A percentile compares a stretch with the other conserved stretches of the same genome.
Conservation (phyloP, 169 alveolate species). For the Plasmodium berghei region DNA sequence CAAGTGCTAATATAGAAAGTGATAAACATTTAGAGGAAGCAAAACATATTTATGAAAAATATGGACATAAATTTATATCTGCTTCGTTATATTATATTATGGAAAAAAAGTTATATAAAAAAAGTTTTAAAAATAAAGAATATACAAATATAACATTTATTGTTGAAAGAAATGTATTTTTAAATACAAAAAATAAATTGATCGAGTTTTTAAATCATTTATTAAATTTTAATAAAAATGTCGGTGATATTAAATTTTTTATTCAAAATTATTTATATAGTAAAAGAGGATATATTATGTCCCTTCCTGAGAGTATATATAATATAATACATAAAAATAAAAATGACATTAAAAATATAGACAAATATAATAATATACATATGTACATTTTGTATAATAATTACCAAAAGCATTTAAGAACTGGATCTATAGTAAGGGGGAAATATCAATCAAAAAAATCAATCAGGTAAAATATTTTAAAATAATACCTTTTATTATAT, state of each 20-base stretch:
- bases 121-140: constrained; percentile 22
- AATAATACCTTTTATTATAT: neutral
- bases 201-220: constrained; percentile 42
- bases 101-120: constrained; percentile 47
- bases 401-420: constrained; percentile 26
- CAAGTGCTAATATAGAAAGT: constrained; percentile 37
- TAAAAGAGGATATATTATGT: constrained; percentile 72
- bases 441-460: constrained; percentile 56
- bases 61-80: constrained; percentile 57
- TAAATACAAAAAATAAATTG: constrained; percentile 30
- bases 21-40: constrained; percentile 63
- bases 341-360: constrained; percentile 18
- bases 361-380: constrained; percentile 23
- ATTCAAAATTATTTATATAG: constrained; percentile 70
- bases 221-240: constrained; percentile 61
- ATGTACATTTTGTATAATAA: constrained; percentile 70
- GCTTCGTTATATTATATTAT: constrained; percentile 75
- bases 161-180: constrained; percentile 28
- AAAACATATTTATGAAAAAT: constrained; percentile 38
- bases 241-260: constrained; percentile 70
- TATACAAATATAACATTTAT: constrained; percentile 53
- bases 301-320: constrained; percentile 66
- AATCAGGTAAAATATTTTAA: constrained; percentile 22
- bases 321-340: constrained; percentile 72
- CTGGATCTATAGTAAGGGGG: constrained; percentile 30